A percentile compares a stretch with the other conserved stretches of the same genome.
These are phyloP conservation scores for Dothiorella sarmentorum DNA, from an alignment of 2,329 filamentous ascomycete genomes.

Conservation along the genomic window DNA sequence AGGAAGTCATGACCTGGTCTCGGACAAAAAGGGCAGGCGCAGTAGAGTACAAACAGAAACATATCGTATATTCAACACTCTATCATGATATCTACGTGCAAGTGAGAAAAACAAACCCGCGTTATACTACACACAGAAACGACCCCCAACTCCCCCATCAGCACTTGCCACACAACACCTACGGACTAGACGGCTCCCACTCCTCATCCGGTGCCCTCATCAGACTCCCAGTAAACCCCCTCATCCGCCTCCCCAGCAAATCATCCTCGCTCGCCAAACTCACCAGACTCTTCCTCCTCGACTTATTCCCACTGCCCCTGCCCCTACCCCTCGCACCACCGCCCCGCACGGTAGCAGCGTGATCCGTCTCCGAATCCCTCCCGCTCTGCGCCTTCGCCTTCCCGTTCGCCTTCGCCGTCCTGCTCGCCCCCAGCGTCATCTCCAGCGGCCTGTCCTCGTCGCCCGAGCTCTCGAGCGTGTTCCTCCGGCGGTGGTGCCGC, in stretches of 20 bases:
- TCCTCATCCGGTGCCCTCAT: slow-evolving; percentile 26
- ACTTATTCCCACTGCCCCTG: slow-evolving; percentile 25
- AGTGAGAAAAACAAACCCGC: too few relatives aligned
- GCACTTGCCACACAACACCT: neutral
- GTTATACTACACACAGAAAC: too few relatives aligned
- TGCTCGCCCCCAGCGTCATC: slow-evolving; percentile 53
- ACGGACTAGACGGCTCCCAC: slow-evolving; percentile 16
- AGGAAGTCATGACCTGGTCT: too few relatives aligned
- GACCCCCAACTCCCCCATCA: too few relatives aligned
- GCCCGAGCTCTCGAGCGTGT: slow-evolving; percentile 60
- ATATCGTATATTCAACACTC: too few relatives aligned
- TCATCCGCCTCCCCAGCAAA: slow-evolving; percentile 47
- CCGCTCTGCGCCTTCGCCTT: neutral
- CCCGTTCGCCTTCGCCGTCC: slow-evolving; percentile 19
- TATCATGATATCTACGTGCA: too few relatives aligned
- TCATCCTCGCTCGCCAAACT: slow-evolving; percentile 48
- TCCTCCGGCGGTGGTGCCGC: slow-evolving; percentile 46
- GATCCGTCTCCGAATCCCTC: slow-evolving; percentile 6
- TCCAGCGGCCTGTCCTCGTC: slow-evolving; percentile 81
- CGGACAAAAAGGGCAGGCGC: too few relatives aligned
- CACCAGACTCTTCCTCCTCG: slow-evolving; percentile 41
- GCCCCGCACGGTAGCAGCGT: neutral
- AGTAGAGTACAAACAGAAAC: too few relatives aligned
- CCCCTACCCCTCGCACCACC: slow-evolving; percentile 1
- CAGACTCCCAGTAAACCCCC: slow-evolving; percentile 42